Conservation (phyloP, 2,329 filamentous ascomycete genomes). For the Claviceps sp. region DNA sequence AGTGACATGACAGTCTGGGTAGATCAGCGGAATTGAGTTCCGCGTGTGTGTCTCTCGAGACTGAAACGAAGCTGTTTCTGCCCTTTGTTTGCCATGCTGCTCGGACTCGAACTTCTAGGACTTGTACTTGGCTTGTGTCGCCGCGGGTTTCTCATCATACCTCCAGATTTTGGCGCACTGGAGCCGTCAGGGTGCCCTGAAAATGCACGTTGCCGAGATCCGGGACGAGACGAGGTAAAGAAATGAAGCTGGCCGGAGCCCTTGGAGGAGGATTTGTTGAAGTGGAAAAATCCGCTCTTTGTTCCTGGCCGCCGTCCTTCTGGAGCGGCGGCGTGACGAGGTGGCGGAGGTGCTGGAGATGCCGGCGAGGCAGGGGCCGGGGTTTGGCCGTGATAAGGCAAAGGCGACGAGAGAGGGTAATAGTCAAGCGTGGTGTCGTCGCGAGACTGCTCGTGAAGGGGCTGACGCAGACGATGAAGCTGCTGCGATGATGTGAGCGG, state of each 20-base stretch:
- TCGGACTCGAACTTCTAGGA: not conserved
- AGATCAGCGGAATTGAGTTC: not conserved
- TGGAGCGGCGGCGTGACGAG: slow-evolving; percentile 1
- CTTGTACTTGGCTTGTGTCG: not conserved
- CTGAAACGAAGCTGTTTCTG: too few species aligned
- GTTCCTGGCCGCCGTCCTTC: slow-evolving; percentile 19
- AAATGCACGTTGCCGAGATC: slow-evolving; percentile 24
- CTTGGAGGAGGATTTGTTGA: slow-evolving; percentile 32
- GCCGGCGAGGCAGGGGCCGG: slow-evolving; percentile 4
- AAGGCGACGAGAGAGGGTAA: slow-evolving; percentile 12
- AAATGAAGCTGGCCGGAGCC: slow-evolving; percentile 21
- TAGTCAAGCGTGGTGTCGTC: slow-evolving; percentile 11
- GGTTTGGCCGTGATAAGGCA: slow-evolving; percentile 7
- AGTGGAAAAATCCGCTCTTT: slow-evolving; percentile 38
- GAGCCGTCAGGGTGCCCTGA: slow-evolving; percentile 23
- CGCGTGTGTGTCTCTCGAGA: not conserved
- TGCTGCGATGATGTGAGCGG: not conserved
- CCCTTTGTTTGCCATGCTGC: slow-evolving; percentile 1
- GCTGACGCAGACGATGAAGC: slow-evolving; percentile 5
- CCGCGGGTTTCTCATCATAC: slow-evolving; percentile 18
- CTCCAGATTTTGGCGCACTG: slow-evolving; percentile 16
- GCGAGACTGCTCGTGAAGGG: slow-evolving; percentile 12
- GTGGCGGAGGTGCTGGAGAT: slow-evolving; percentile 7
- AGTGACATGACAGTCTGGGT: not conserved
- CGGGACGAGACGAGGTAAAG: slow-evolving; percentile 18